phyloP scores from a whole-genome alignment of 108 stramenopile species.

The Discostella stelligeroides region DNA sequence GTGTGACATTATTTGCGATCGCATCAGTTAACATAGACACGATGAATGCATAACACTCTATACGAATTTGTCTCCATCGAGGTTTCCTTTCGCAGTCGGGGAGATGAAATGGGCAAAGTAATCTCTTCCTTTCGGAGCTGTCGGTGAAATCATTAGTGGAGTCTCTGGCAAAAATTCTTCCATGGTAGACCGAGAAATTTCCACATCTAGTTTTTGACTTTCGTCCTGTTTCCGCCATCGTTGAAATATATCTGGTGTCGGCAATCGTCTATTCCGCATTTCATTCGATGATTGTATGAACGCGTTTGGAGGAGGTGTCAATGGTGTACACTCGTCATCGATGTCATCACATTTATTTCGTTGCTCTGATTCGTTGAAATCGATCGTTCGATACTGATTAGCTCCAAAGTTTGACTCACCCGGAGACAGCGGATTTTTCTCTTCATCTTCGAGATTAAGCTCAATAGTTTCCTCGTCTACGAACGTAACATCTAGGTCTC shows the following conservation, averaged over 20 bases:
- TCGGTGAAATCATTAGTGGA: slow-evolving; percentile 25
- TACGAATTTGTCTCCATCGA: background rate
- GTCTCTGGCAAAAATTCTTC: too few species aligned
- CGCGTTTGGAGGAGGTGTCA: slow-evolving; percentile 21
- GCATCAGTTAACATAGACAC: too few species aligned
- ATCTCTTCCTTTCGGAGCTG: background rate
- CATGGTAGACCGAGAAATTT: too few species aligned
- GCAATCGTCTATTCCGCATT: slow-evolving; percentile 2
- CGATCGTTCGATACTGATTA: slow-evolving; percentile 10
- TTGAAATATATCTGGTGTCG: slow-evolving; percentile 13
- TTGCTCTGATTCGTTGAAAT: background rate
- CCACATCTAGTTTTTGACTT: too few species aligned
- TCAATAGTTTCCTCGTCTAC: too few species aligned
- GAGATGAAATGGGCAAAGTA: background rate
- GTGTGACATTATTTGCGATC: too few species aligned
- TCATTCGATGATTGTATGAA: slow-evolving; percentile 7
- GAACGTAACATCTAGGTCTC: background rate
- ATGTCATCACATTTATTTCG: slow-evolving; percentile 5
- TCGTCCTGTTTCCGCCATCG: too few species aligned
- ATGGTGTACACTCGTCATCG: slow-evolving; percentile 26
- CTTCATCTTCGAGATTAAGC: too few species aligned
- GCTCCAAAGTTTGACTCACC: background rate
- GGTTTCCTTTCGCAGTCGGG: background rate
- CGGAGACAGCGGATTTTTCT: slow-evolving; percentile 28
- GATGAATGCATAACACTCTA: too few species aligned